Percentiles rank a stretch among this genome's conserved stretches.
phyloP scores from a whole-genome alignment of 1,284 basidiomycete species.

The Sanghuangporus baumii region DNA sequence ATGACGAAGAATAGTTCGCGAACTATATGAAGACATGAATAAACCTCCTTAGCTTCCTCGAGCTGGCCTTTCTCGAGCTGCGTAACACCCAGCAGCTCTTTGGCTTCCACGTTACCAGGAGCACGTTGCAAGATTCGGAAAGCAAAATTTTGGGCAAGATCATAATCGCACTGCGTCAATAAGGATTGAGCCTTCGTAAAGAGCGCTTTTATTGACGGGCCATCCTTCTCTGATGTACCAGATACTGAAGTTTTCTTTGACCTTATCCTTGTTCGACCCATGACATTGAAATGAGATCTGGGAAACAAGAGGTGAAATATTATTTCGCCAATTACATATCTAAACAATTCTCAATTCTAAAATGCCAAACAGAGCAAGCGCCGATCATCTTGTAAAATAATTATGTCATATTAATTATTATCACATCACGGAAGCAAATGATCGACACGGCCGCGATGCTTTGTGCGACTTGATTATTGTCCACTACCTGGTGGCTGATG shows the following conservation, averaged over 20 bases:
- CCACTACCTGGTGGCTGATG: background rate
- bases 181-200: conserved; percentile 73
- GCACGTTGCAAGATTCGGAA: conserved; percentile 64
- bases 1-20: background rate
- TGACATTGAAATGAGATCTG: conserved; percentile 25
- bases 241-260: conserved; percentile 40
- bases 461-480: too few species aligned
- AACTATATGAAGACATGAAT: conserved; percentile 22
- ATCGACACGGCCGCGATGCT: too few species aligned
- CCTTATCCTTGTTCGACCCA: conserved; percentile 64
- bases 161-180: conserved; percentile 80
- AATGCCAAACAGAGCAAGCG: too few species aligned
- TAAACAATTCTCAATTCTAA: too few species aligned
- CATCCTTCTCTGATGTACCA: conserved; percentile 28
- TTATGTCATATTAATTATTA: too few species aligned
- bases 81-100: conserved; percentile 74
- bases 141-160: conserved; percentile 71
- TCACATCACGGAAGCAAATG: too few species aligned
- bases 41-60: conserved; percentile 67
- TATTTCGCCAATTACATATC: too few species aligned
- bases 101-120: conserved; percentile 62
- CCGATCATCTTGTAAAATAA: too few species aligned
- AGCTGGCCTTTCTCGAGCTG: conserved; percentile 77
- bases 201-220: conserved; percentile 45
- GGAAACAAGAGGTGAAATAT: too few species aligned